A percentile compares a stretch with the other conserved stretches of the same genome.
phyloP scores from a whole-genome alignment of 148 eudicot species.

The Rhododendron ovatum region DNA sequence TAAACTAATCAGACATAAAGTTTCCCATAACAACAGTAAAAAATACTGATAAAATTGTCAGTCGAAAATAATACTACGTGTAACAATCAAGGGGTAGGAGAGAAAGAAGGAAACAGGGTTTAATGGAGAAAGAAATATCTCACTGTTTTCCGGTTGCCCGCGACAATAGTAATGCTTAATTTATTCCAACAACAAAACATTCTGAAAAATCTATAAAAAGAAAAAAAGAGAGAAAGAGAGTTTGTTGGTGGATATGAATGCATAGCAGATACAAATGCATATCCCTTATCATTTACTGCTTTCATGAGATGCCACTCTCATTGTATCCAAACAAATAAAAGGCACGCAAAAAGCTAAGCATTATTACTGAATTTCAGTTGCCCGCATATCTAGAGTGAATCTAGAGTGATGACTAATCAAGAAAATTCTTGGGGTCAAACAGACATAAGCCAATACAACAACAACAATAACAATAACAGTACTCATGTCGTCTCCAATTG shows the following conservation, averaged over 20 bases:
- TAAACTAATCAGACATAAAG: not conserved
- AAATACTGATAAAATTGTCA: not conserved
- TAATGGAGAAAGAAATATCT: not conserved
- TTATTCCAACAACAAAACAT: not conserved
- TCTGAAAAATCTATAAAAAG: not conserved
- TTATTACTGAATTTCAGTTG: not conserved
- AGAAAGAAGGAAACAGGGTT: not conserved
- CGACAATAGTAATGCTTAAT: not conserved
- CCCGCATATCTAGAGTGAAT: not conserved
- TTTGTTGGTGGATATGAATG: not conserved
- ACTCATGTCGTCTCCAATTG: not conserved
- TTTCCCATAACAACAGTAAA: not conserved
- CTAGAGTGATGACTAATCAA: not conserved
- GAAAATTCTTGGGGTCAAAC: not conserved
- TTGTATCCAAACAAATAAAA: not conserved
- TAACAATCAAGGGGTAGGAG: not conserved
- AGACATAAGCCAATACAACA: not conserved
- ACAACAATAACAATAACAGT: too few species aligned
- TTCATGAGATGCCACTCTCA: not conserved
- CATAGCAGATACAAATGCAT: not conserved
- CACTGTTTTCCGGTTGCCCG: not conserved
- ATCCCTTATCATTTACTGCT: not conserved
- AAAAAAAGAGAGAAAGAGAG: not conserved
- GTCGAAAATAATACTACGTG: not conserved
- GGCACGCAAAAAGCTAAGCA: not conserved